Base-by-base conservation (phyloP, 2,329 filamentous ascomycete genomes). In the Botrytis aclada region DNA sequence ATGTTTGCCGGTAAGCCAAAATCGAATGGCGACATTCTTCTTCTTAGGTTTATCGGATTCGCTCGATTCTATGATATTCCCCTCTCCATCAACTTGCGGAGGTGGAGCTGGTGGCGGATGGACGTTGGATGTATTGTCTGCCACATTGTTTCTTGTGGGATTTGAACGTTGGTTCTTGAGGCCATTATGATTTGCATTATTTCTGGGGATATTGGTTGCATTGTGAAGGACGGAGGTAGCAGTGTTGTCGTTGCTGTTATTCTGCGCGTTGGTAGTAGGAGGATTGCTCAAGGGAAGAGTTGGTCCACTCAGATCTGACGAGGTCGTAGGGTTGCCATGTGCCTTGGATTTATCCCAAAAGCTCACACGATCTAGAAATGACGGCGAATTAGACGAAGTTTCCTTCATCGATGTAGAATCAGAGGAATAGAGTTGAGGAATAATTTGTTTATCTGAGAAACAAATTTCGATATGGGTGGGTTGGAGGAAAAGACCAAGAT, bases 351-450 rank as follows among this genome's bases (percentile, higher is more conserved):
- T 81, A 83, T 85, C 84, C 86, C 84, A 85, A 83, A 86, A 87
- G 84, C 84, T 84, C 84, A 85, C 84, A 84, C 84, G 84, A 85
- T 87, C 84, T 88, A 84, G 84, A 81, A 84, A 83, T 82, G 85
- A 84, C 80, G 74, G 70, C 73, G 84, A 81, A 77, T 86, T 84
- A 83, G 86, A 82, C 77, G 84, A 87, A 83, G 83, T 83, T 86
- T 88, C 83, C 86, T 88, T 89, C 88, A 90, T 90, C 87, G 88
- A 89, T 80, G 74, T 79, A 72, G 77, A 74, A 73, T 74, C 63
- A 5, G 45, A 54, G 39, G 32, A 70, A 67, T 29, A 41, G 34
- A 22, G n/a, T 54, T 65, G 43, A 22, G 18, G 14, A 34, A 29
- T 29, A 14, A 20, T 20, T 20, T 39, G 51, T 54, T 54, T 7